phyloP scores from a whole-genome alignment of 2,329 filamentous ascomycete species.

The Sporothrix globosa region DNA sequence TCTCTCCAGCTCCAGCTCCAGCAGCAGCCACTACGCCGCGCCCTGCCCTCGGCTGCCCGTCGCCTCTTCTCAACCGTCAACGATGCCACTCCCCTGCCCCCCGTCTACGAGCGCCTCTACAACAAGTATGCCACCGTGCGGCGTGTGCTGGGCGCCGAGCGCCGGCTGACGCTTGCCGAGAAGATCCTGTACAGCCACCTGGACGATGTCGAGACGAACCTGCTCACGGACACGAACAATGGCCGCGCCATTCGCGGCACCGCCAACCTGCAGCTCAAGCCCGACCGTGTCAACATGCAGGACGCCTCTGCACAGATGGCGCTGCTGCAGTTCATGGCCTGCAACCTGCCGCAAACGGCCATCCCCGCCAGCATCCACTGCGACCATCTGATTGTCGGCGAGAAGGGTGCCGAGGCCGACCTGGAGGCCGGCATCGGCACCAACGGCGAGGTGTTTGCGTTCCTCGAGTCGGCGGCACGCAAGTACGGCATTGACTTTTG shows the following conservation, averaged over 20 bases:
- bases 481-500: conserved; percentile 95
- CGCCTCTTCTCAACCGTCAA: conserved; percentile 46
- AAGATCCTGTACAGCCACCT: conserved; percentile 98
- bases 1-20: conserved; percentile 41
- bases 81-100: conserved; percentile 53
- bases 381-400: conserved; percentile 97
- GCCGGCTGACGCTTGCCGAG: conserved; percentile 82
- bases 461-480: conserved; percentile 87
- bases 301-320: conserved; percentile 99
- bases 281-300: conserved; percentile 98
- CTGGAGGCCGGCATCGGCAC: conserved; percentile 81
- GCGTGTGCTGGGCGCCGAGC: conserved; percentile 65
- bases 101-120: conserved; percentile 82
- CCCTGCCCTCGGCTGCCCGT: conserved; percentile 40
- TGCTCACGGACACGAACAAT: conserved; percentile 80
- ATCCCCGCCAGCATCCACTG: conserved; percentile 98
- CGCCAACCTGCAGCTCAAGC: conserved; percentile 94
- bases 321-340: conserved; percentile 97
- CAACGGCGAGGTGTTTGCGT: conserved; percentile 98
- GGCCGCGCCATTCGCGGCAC: conserved; percentile 81
- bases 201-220: conserved; percentile 83
- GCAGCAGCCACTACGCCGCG: conserved; percentile 42
- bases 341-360: conserved; percentile 82
- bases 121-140: conserved; percentile 75
- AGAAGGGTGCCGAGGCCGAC: conserved; percentile 85